Evolutionary conservation across 129 eudicot species (phyloP).

Genomic region (Centaurea solstitialis): DNA sequence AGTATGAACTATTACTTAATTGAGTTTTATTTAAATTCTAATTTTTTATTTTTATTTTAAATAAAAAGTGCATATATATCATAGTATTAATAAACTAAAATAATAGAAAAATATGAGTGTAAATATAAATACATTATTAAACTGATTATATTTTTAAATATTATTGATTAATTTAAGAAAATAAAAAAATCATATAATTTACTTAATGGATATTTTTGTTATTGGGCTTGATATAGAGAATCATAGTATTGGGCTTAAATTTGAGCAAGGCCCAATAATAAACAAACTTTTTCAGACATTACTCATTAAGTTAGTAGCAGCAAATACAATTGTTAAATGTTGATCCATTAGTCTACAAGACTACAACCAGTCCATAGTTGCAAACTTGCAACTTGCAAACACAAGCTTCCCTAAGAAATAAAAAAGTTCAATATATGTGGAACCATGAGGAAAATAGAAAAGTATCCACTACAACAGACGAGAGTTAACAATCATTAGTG

Average conservation of each 20-base stretch:
- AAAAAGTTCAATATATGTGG: too few species aligned
- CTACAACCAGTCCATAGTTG: too few species aligned
- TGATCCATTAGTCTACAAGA: too few species aligned
- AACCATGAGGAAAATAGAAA: too few species aligned
- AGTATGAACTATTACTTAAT: background rate
- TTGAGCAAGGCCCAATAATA: background rate
- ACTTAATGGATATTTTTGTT: background rate
- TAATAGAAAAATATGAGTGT: background rate
- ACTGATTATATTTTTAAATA: background rate
- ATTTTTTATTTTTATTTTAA: background rate
- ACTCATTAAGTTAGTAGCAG: too few species aligned
- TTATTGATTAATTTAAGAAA: background rate
- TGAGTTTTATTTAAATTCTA: background rate
- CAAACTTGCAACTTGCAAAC: too few species aligned
- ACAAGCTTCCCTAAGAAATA: too few species aligned
- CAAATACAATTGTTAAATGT: background rate
- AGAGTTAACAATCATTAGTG: too few species aligned
- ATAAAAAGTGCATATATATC: background rate
- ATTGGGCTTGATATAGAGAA: background rate
- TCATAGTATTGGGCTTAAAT: background rate
- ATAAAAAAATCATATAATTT: background rate
- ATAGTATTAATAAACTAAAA: background rate
- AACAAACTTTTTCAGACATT: background rate
- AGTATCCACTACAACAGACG: too few species aligned
- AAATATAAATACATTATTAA: background rate